Conservation (phyloP, 805 yeast genomes). For the Pichia eremophila region DNA sequence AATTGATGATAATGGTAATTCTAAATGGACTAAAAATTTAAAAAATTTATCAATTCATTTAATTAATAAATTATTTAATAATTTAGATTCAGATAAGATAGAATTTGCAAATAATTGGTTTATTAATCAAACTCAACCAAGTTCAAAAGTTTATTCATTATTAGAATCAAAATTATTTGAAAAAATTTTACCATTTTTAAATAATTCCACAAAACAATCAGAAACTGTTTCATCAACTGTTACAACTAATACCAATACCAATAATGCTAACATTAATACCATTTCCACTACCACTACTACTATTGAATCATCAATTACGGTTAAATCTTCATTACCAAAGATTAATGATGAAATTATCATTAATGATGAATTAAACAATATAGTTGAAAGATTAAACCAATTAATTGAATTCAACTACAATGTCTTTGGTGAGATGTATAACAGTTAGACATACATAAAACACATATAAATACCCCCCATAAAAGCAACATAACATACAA, state of each 20-base stretch:
- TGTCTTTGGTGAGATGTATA: slow-evolving; percentile 67
- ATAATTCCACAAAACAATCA: background rate
- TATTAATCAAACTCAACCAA: slow-evolving; percentile 78
- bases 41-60: slow-evolving; percentile 63
- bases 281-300: background rate
- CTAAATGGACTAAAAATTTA: slow-evolving; percentile 84
- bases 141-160: slow-evolving; percentile 63
- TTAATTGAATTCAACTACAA: slow-evolving; percentile 73
- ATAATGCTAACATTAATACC: background rate
- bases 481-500: no score
- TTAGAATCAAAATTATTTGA: slow-evolving; percentile 51
- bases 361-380: slow-evolving; percentile 46
- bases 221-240: background rate
- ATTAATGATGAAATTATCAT: slow-evolving; percentile 21
- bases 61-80: slow-evolving; percentile 29
- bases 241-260: background rate
- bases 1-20: slow-evolving; percentile 76
- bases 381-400: slow-evolving; percentile 52
- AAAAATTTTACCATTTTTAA: slow-evolving; percentile 8
- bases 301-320: background rate
- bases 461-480: no score
- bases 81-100: slow-evolving; percentile 32
- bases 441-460: background rate
- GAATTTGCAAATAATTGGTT: slow-evolving; percentile 72
- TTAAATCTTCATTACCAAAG: background rate